Evolutionary conservation across 2,329 filamentous ascomycete species (phyloP).

Genomic region (Drechslerella coelobrocha): DNA sequence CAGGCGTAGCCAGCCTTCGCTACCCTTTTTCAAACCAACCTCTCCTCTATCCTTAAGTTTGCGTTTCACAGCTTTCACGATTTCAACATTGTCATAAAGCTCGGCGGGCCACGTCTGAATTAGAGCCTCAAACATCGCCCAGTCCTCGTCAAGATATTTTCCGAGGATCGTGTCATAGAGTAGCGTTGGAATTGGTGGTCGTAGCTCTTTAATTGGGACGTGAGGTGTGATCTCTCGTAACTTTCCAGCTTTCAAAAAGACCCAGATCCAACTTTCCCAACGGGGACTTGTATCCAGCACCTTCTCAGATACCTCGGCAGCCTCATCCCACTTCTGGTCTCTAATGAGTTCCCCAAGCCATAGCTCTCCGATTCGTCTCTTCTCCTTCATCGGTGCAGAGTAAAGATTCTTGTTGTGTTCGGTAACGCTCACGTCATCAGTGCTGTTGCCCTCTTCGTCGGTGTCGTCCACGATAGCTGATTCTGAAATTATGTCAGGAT

Average conservation of each 20-base stretch:
- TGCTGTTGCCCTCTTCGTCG: constrained; percentile 72
- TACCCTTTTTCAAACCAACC: constrained; percentile 76
- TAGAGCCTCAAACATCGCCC: constrained; percentile 76
- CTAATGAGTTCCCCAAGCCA: constrained; percentile 89
- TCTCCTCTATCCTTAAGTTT: constrained; percentile 79
- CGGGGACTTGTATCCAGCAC: constrained; percentile 78
- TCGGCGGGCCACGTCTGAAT: constrained; percentile 77
- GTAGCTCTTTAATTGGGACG: constrained; percentile 78
- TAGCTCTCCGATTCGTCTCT: constrained; percentile 85
- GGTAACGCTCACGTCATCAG: constrained; percentile 59
- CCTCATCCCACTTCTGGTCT: constrained; percentile 74
- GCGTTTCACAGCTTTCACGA: constrained; percentile 80
- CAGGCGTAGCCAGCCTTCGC: constrained; percentile 86
- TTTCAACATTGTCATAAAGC: constrained; percentile 62
- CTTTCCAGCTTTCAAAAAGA: constrained; percentile 82
- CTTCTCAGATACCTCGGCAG: constrained; percentile 80
- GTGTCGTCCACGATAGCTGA: constrained; percentile 54
- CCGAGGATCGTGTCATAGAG: constrained; percentile 89
- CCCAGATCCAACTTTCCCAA: constrained; percentile 97
- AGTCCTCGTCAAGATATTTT: constrained; percentile 83
- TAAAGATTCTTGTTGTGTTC: constrained; percentile 60
- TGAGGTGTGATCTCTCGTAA: constrained; percentile 88
- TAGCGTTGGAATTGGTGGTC: constrained; percentile 77
- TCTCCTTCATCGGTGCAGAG: constrained; percentile 80
- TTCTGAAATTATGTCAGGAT: constrained; percentile 73